Base-by-base conservation (phyloP, 2,329 filamentous ascomycete species). In the Graphium sp. region DNA sequence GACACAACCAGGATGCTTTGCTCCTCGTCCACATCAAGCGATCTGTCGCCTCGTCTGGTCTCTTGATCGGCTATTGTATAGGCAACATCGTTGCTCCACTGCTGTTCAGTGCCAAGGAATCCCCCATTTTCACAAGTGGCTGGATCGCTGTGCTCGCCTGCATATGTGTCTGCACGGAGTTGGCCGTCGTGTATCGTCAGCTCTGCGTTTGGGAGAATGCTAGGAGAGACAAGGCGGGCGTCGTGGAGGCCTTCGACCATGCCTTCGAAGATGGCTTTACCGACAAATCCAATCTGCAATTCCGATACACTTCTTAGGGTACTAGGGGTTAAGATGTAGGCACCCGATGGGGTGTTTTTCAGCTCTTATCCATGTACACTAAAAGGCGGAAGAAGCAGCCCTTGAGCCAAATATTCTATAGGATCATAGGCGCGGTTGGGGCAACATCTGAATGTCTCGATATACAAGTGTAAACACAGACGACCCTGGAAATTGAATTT, bases 181-280 rank as follows among this genome's bases (percentile, higher is more conserved):
- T 62, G 5, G 47, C 51, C 1, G 32, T 62, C 6, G 40, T 53
- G 0, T 62, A 63, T 35, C 52, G 60, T 4, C 44, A 47, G 20
- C 34, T 60, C 6, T 62, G 57, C 34, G 41, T 56, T 5, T 50
- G 45, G 47, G 48, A 58, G 9, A 64, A 64, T 34, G 42, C 39
- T n/a, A 45, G 41, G 32, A 48, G 58, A 18, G 57, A 63, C 32
- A 44, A 42, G 24, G 37, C 50, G 3, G 56, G 56, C 3, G 49
- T 46, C 7, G 31, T 47, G 12, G 60, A 66, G 40, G 58, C 49
- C 1, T 66, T 53, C 26, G 61, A 64, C 26, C 53, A 65, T 39
- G 60, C 60, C 0, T 65, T 60, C 32, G 56, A 65, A 28, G 59
- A 66, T 40, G 58, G 63, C 34, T 43, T 62, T 24, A 64, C 58